Conservation (phyloP, 257 asterid species). For the Euphrasia confusa region DNA sequence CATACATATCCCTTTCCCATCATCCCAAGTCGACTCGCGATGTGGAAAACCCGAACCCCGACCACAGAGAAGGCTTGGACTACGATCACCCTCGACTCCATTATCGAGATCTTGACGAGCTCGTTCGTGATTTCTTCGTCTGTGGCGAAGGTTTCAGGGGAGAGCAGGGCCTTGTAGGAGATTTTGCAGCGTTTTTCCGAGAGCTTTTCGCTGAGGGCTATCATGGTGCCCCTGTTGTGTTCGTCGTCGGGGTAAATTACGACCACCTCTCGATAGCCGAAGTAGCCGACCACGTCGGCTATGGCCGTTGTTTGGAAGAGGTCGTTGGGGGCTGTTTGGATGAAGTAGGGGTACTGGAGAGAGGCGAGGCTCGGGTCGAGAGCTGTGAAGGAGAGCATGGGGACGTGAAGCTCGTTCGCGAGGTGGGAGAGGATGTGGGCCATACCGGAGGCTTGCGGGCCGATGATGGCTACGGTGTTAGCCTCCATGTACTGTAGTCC, state of each 20-base stretch:
- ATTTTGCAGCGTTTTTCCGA: slow-evolving; percentile 22
- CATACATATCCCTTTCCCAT: slow-evolving; percentile 26
- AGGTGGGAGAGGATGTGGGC: slow-evolving; percentile 31
- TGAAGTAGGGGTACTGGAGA: slow-evolving; percentile 29
- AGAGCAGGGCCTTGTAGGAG: slow-evolving; percentile 27
- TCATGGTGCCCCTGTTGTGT: slow-evolving; percentile 23
- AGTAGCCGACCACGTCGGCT: slow-evolving; percentile 22
- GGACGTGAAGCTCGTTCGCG: slow-evolving; percentile 33
- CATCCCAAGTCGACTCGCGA: slow-evolving; percentile 23
- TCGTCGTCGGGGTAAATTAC: slow-evolving; percentile 24
- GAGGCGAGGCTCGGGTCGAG: slow-evolving; percentile 27
- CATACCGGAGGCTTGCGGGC: slow-evolving; percentile 29
- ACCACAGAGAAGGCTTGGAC: slow-evolving; percentile 5
- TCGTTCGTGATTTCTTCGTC: slow-evolving; percentile 17
- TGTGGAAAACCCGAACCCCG: slow-evolving; percentile 19
- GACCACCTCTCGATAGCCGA: slow-evolving; percentile 19
- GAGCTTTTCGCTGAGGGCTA: slow-evolving; percentile 23
- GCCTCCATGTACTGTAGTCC: slow-evolving; percentile 30
- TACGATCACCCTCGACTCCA: slow-evolving; percentile 25
- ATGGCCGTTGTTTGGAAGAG: slow-evolving; percentile 28
- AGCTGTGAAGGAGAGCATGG: slow-evolving; percentile 28
- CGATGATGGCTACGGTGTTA: slow-evolving; percentile 27
- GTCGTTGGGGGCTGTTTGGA: slow-evolving; percentile 29
- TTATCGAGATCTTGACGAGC: slow-evolving; percentile 16
- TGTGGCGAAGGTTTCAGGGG: slow-evolving; percentile 23